Base-by-base conservation (phyloP, 306 rosid species). In the Benincasa hispida region DNA sequence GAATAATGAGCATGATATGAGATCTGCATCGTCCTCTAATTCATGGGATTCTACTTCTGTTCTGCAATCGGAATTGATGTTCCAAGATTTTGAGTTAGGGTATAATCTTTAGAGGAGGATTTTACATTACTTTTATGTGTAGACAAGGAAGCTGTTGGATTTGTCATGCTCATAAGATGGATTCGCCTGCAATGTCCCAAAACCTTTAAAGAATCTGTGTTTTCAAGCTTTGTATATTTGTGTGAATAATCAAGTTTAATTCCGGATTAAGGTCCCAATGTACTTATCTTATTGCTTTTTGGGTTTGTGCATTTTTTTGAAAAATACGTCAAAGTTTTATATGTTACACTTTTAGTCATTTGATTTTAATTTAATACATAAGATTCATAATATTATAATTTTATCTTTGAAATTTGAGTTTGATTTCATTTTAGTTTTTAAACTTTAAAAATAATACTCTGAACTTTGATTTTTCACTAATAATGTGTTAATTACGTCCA, bases 41-140 rank as follows among this genome's bases (percentile, higher is more conserved):
- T 85, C 97, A 0, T 87, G 93, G 96, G 90, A 89, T 61, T 94
- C 98, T 17, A 80, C 81, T 82, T 84, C 88, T 27, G 91, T 79
- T 78, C 86, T 87, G 81, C 85, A 80, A 66, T 77, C 88, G 54
- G 77, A 85, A 74, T 86, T 84, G 79, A 82, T 92, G 77, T 90
- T 87, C 73, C 99, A 88, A 82, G 90, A 85, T 80, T 92, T 89
- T 83, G 95, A 86, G 56, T 79, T 94, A 77, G 87, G 92, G 70
- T 91, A 90, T 76, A 83, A 81, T 80, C 58, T 89, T 68, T 87
- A 87, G 87, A 50, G 62, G 18, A 34, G 34, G n/a, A 27, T 48
- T 15, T 4, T 72, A 45, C 11, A 47, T 48, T 50, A 50, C n/a
- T 54, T 74, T 30, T 54, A 30, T 54, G 22, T 27, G 11, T 59